phyloP scores from a whole-genome alignment of 1,284 basidiomycete genomes.

The Volvariella surrecta region DNA sequence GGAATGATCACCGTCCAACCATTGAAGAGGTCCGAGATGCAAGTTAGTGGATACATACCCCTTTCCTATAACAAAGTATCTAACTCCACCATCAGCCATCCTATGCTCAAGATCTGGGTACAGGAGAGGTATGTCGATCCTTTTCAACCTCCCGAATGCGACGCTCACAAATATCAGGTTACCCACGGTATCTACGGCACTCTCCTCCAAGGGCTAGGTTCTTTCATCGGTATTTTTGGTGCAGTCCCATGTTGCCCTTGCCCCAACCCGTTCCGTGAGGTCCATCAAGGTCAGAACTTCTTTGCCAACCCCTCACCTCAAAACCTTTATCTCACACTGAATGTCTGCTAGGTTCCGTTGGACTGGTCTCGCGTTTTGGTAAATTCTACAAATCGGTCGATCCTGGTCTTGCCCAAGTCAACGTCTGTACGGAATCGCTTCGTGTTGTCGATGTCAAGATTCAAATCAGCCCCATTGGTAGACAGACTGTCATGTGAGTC shows the following conservation, averaged over 20 bases:
- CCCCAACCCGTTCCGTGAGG: constrained; percentile 73
- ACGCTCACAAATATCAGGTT: constrained; percentile 27
- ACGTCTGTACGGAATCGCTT: constrained; percentile 85
- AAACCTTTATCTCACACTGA: constrained; percentile 9
- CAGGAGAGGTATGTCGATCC: constrained; percentile 35
- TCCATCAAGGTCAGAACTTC: constrained; percentile 56
- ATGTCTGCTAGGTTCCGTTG: constrained; percentile 66
- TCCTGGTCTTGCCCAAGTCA: constrained; percentile 87
- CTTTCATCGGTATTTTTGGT: constrained; percentile 55
- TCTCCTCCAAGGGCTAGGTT: constrained; percentile 62
- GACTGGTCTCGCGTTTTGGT: constrained; percentile 86
- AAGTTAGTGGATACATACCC: constrained; percentile 35
- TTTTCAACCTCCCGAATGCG: constrained; percentile 4
- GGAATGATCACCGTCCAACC: constrained; percentile 71
- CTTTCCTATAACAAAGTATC: constrained; percentile 1
- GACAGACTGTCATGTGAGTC: constrained; percentile 70
- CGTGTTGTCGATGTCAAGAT: constrained; percentile 91
- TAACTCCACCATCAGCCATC: constrained; percentile 48
- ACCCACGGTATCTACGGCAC: constrained; percentile 86
- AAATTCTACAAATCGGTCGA: constrained; percentile 94
- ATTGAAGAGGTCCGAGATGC: constrained; percentile 78
- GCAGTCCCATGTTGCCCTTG: constrained; percentile 83
- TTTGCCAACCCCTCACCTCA: constrained; percentile 5
- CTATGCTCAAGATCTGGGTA: constrained; percentile 84
- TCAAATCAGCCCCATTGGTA: constrained; percentile 81